Conservation (phyloP, 208 protist genomes). For the Wallacemonas sp. region DNA sequence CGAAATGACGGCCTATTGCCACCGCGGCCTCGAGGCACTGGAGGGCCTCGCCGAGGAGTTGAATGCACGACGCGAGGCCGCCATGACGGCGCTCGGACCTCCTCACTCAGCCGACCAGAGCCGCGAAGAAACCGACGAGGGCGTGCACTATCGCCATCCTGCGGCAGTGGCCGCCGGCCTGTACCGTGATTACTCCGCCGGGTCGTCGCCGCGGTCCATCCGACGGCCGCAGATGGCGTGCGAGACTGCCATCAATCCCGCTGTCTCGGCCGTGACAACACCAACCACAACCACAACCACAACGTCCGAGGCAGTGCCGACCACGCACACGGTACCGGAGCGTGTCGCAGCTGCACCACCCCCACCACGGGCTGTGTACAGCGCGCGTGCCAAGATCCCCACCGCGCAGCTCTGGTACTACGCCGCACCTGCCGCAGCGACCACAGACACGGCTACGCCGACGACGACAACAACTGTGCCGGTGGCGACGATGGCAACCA, state of each 20-base stretch:
- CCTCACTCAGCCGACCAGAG: not conserved
- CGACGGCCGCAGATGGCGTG: no score
- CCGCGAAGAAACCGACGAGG: constrained; percentile 3
- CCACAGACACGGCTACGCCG: not conserved
- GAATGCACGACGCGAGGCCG: not conserved
- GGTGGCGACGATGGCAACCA: not conserved
- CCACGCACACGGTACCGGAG: no score
- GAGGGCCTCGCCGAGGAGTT: not conserved
- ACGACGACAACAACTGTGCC: not conserved
- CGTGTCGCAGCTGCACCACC: no score
- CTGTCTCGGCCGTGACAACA: no score
- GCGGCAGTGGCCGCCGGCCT: not conserved
- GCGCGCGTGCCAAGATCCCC: not conserved
- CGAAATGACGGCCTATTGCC: not conserved
- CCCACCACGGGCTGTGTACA: not conserved
- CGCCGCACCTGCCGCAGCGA: not conserved
- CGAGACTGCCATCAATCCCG: no score
- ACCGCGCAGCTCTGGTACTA: constrained; percentile 5
- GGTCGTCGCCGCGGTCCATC: not conserved
- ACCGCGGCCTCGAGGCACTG: constrained; percentile 2
- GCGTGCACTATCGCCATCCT: constrained; percentile 13
- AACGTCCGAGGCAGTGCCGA: no score
- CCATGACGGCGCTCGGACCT: not conserved
- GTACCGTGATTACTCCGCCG: constrained; percentile 1
- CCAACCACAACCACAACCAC: no score